Percentiles rank a stretch among this genome's conserved stretches.
Evolutionary conservation across 164 flowering plant genomes (phyloP).

Genomic region (Buxus sempervirens): DNA sequence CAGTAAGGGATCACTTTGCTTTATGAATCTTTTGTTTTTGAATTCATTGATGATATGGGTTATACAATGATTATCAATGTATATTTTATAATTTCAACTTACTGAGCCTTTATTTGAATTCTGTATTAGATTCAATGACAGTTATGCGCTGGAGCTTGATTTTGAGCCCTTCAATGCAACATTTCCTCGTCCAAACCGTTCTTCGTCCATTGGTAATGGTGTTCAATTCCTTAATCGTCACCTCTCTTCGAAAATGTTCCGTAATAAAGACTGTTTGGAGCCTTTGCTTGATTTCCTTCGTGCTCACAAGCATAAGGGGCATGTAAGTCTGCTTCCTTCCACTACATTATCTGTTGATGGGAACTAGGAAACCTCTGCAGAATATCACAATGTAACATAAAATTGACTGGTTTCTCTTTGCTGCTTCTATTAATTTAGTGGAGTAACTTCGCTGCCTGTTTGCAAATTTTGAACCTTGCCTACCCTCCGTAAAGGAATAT

Average conservation of each 20-base stretch:
- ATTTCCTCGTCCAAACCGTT: slow-evolving; percentile 74
- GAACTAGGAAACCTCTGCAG: not conserved
- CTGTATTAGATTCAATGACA: slow-evolving; percentile 34
- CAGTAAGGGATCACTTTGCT: slow-evolving; percentile 32
- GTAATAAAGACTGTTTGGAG: slow-evolving; percentile 75
- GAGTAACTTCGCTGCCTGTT: no score
- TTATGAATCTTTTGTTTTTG: not conserved
- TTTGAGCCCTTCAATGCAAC: slow-evolving; percentile 90
- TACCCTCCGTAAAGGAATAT: no score
- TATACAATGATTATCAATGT: not conserved
- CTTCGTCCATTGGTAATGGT: slow-evolving; percentile 92
- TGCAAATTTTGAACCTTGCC: no score
- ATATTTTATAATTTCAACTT: not conserved
- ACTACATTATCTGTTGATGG: not conserved
- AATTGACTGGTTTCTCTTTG: not conserved
- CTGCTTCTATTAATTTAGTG: not conserved
- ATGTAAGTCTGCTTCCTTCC: slow-evolving; percentile 43
- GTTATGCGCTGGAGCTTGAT: slow-evolving; percentile 76
- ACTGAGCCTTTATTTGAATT: not conserved
- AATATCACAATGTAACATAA: not conserved
- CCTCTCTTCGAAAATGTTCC: slow-evolving; percentile 86
- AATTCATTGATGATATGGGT: no score
- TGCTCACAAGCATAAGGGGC: slow-evolving; percentile 72
- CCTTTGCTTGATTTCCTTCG: slow-evolving; percentile 89
- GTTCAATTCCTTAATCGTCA: slow-evolving; percentile 97